phyloP scores from a whole-genome alignment of 441 rosid genomes.

The Arabidopsis lyrata region DNA sequence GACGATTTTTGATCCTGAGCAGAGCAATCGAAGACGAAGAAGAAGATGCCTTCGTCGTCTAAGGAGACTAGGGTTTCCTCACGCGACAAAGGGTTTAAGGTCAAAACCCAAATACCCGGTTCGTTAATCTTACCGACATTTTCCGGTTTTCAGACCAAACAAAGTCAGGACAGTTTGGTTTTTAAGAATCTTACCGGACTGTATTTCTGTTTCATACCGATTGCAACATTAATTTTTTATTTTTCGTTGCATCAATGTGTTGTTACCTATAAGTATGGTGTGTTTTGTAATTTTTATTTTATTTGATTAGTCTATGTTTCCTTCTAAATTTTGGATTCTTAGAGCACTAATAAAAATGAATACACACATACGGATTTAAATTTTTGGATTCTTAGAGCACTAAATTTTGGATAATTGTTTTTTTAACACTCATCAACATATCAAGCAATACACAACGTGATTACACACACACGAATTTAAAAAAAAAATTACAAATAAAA shows the following conservation, averaged over 20 bases:
- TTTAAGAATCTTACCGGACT: background rate
- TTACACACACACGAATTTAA: background rate
- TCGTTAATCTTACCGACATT: background rate
- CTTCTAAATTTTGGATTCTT: background rate
- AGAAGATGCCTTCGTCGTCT: constrained; percentile 19
- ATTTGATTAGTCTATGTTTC: background rate
- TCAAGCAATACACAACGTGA: constrained; percentile 36
- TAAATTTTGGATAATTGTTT: no score
- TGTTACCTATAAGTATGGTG: no score
- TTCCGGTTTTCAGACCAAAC: background rate
- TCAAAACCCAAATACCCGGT: constrained; percentile 7
- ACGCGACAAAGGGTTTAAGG: constrained; percentile 20
- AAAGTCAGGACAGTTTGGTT: background rate
- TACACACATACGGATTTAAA: no score
- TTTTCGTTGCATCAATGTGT: background rate
- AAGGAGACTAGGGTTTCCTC: constrained; percentile 28
- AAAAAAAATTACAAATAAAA: background rate
- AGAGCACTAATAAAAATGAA: no score
- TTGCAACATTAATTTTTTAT: background rate
- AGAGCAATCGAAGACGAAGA: constrained; percentile 16
- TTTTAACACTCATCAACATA: constrained; percentile 35
- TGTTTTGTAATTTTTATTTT: background rate
- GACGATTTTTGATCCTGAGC: background rate
- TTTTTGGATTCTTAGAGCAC: background rate
- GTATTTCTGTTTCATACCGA: background rate